phyloP scores from a whole-genome alignment of 495 filamentous ascomycete genomes.

The Hypoxylon trugodes region DNA sequence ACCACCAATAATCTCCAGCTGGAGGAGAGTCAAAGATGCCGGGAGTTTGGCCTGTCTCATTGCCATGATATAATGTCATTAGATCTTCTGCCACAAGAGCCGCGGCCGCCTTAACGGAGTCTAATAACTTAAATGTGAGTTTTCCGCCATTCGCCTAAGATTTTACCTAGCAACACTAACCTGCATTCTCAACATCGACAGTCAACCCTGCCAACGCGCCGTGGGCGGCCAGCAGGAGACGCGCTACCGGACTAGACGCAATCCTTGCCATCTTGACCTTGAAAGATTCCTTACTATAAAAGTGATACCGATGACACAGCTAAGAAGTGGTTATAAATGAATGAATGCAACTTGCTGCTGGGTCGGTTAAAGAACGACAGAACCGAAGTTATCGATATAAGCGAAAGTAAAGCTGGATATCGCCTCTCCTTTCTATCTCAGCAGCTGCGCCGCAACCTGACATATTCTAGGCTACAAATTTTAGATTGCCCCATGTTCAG shows the following conservation, averaged over 20 bases:
- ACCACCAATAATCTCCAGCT: slow-evolving; percentile 47
- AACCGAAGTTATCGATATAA: not conserved
- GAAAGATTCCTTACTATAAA: not conserved
- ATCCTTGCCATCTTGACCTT: slow-evolving; percentile 28
- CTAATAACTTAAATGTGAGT: slow-evolving; percentile 44
- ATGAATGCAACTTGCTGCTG: not conserved
- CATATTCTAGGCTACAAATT: slow-evolving; percentile 2
- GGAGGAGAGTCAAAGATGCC: slow-evolving; percentile 58
- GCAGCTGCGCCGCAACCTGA: not conserved
- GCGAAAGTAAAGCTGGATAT: not conserved
- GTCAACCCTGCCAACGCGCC: slow-evolving; percentile 33
- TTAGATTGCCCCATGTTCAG: not conserved
- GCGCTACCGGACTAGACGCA: slow-evolving; percentile 12
- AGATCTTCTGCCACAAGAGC: slow-evolving; percentile 64
- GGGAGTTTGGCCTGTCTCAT: slow-evolving; percentile 58
- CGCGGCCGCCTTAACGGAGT: slow-evolving; percentile 64
- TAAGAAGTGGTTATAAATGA: slow-evolving; percentile 11
- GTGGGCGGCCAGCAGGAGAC: slow-evolving; percentile 28
- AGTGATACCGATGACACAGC: not conserved
- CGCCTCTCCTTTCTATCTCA: slow-evolving; percentile 13
- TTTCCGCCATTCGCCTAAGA: not conserved
- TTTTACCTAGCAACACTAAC: slow-evolving; percentile 14
- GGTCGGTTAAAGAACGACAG: not conserved
- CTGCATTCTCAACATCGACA: slow-evolving; percentile 38
- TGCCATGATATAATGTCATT: slow-evolving; percentile 64